Evolutionary conservation across 75 land plant species (phyloP), one percentile per base, ranked within the genome.

Genomic region (Sequoia sempervirens): DNA sequence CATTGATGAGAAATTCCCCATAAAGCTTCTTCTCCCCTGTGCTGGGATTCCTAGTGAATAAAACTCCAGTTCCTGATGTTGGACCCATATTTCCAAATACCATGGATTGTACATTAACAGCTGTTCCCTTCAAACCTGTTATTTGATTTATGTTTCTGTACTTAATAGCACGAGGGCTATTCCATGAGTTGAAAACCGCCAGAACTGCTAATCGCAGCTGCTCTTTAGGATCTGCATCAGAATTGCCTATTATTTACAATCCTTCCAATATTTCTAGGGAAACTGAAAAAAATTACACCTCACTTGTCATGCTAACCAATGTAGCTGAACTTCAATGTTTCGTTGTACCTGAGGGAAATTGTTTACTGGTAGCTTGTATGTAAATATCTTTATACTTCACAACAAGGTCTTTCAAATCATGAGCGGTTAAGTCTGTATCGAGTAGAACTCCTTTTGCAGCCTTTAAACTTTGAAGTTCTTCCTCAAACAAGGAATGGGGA

Each of bases 21-120:
- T 97, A 97, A 53, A 97, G 90, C 90, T 96, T 96, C 89, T 91
- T 94, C 84, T 97, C 99, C 7, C 99, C 99, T 0, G 99, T 97
- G 89, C 96, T 97, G 28, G 98, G 99, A 82, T 96, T 96, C 45
- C 98, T 91, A 37, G 98, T 97, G 88, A 97, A 97, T 17, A 97
- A 86, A 54, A 97, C 99, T 3, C 99, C 98, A 40, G 99, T 97
- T 26, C 99, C 99, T 70, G 98, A 97, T 83, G 93, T 93, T 61
- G 86, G 87, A 79, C 98, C 99, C 98, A 97, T 97, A 87, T 97
- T 97, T 40, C 98, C 98, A 88, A 96, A 96, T 46, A 97, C 99
- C 98, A 97, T 97, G 82, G 92, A 89, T 82, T 97, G 99, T 73
- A 97, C 88, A 76, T 97, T 97, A 9, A 97, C 98, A 40, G 99